Conservation (phyloP, 2,329 filamentous ascomycete genomes). For the Periconia sp. region DNA sequence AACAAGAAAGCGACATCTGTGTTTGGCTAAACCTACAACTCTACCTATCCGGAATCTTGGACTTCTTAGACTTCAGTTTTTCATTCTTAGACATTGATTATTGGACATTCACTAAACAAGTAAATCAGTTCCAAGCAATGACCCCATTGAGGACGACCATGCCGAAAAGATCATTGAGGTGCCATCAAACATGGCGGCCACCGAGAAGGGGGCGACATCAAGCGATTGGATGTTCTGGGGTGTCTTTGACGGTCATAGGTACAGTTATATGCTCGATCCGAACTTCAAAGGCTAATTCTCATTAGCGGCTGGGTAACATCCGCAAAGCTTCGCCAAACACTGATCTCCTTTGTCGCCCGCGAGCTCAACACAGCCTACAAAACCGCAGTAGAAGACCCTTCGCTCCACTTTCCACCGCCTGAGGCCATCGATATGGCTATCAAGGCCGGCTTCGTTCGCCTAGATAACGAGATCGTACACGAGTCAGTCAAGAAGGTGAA, state of each 20-base stretch:
- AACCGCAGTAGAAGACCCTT: conserved; percentile 65
- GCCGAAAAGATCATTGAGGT: conserved; percentile 97
- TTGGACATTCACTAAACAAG: conserved; percentile 1
- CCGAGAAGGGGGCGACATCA: conserved; percentile 61
- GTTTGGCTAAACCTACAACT: background rate
- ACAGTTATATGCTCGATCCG: conserved; percentile 36
- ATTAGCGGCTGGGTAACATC: conserved; percentile 96
- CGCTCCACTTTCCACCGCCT: conserved; percentile 69
- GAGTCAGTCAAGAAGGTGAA: conserved; percentile 91
- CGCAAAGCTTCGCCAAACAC: conserved; percentile 87
- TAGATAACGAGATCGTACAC: conserved; percentile 94
- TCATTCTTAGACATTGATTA: background rate
- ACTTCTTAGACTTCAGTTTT: background rate
- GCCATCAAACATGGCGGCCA: conserved; percentile 64
- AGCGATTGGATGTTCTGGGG: conserved; percentile 99
- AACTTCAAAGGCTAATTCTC: conserved; percentile 6
- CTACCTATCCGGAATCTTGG: background rate
- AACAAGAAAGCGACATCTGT: background rate
- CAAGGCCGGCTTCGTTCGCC: conserved; percentile 84
- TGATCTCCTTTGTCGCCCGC: conserved; percentile 90
- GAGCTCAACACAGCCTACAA: conserved; percentile 95
- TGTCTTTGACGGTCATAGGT: conserved; percentile 97
- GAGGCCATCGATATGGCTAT: conserved; percentile 89
- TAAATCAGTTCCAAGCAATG: conserved; percentile 77
- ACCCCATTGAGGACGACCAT: conserved; percentile 98